Percentiles rank a stretch among this genome's conserved stretches.
Conservation (phyloP, 176 grass and related monocot genomes). For the Carex pumila region DNA sequence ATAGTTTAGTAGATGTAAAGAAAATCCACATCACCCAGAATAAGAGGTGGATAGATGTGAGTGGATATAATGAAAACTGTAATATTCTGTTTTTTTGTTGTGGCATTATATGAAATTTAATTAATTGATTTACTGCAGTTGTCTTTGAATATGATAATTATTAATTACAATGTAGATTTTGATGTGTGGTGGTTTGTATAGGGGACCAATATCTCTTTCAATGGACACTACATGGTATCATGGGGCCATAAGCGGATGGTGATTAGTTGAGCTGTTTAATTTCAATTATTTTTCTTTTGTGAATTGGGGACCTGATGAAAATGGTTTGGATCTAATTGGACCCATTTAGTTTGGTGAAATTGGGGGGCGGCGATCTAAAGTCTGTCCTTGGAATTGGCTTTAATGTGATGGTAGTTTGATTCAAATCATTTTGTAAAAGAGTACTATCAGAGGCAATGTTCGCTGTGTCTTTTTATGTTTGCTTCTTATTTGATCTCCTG, state of each 20-base stretch:
- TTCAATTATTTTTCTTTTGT: not conserved
- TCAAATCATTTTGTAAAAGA: not conserved
- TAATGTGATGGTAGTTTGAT: constrained; percentile 1
- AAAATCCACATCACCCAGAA: not conserved
- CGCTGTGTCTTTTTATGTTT: not conserved
- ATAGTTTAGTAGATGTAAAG: constrained; percentile 16
- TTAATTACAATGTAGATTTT: not conserved
- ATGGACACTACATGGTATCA: not conserved
- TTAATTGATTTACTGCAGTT: not conserved
- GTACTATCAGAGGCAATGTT: not conserved
- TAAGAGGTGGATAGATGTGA: constrained; percentile 13
- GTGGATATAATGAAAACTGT: not conserved
- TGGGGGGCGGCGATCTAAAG: not conserved
- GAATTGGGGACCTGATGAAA: not conserved
- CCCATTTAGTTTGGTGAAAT: constrained; percentile 13
- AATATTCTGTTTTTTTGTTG: not conserved
- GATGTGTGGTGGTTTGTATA: not conserved
- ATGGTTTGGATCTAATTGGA: constrained; percentile 19
- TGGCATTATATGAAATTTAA: not conserved
- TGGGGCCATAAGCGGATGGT: not conserved
- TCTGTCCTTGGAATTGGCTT: constrained; percentile 4
- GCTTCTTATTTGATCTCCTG: not conserved
- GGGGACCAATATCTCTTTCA: constrained; percentile 12
- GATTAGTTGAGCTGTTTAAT: constrained; percentile 20
- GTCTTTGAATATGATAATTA: not conserved